These are phyloP conservation scores for Acorus calamus DNA, from an alignment of 106 monocot species.

Conservation along the genomic window DNA sequence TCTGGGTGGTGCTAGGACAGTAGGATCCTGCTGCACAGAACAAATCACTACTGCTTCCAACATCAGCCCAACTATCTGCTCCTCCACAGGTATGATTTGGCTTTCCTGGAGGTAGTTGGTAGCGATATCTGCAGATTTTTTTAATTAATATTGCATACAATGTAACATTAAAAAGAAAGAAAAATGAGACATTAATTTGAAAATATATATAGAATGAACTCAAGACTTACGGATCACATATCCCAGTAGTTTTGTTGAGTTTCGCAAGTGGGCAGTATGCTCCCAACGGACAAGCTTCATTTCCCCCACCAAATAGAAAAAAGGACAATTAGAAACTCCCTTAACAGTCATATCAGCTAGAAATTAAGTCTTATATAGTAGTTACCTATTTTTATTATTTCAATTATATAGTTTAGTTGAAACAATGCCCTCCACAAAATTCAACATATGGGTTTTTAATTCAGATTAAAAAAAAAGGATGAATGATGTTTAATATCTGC, in stretches of 20 bases:
- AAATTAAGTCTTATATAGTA: neutral
- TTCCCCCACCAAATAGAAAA: neutral
- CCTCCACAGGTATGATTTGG: constrained; percentile 45
- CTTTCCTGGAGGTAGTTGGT: constrained; percentile 42
- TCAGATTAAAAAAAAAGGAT: no score
- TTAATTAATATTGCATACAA: neutral
- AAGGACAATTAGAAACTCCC: neutral
- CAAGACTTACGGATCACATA: constrained; percentile 63
- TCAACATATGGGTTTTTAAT: no score
- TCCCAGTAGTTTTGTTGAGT: constrained; percentile 36
- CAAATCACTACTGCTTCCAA: constrained; percentile 23
- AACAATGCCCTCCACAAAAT: no score
- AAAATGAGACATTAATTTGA: neutral
- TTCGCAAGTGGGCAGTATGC: constrained; percentile 46
- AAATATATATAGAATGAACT: neutral
- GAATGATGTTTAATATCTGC: no score
- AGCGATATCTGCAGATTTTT: constrained; percentile 35
- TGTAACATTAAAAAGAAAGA: constrained; percentile 1
- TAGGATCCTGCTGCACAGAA: constrained; percentile 57
- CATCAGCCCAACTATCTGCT: constrained; percentile 60
- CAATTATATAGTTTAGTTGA: no score
- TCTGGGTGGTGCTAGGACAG: constrained; percentile 44
- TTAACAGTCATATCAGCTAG: neutral
- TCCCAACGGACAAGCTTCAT: constrained; percentile 65
- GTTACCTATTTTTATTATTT: no score